Evolutionary conservation across 2,329 filamentous ascomycete species (phyloP), one percentile per base, ranked within the genome.

Genomic region (Fusarium heterosporum): DNA sequence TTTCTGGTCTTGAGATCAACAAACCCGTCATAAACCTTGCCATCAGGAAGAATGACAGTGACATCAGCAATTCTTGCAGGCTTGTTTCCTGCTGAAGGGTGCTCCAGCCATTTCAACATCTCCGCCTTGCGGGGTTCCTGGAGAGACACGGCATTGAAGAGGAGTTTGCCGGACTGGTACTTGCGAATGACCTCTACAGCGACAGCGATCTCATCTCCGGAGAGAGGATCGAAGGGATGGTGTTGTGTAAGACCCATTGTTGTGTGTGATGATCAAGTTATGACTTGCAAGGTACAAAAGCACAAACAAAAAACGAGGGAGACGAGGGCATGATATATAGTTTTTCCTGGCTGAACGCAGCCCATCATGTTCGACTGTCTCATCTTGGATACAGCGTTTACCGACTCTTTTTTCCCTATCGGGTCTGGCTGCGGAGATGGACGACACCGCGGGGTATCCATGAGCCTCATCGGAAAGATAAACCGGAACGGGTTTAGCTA

Each of bases 91-190:
- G 82, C 84, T 19, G 86, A 79, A 1, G 91, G 88, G 58, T 88
- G 83, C 47, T 85, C 88, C 13, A 97, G 79, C 93, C 93, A 97
- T 61, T 85, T 86, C 75, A 89, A 83, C 92, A 97, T 93, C 72
- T 93, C 89, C 43, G 85, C 88, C 83, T 97, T 97, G 67, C 90
- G 90, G 47, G 93, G 93, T 82, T 97, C 93, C 72, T 89, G 90
- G 28, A 97, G 82, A 4, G 92, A 91, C 55, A 97, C 89, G 4
- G 93, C 91, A 81, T 97, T 96, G 86, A 94, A 97, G 78, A 89
- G 88, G 60, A 96, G 84, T 47, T 90, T 83, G 57, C 87, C 83
- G 76, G 64, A 34, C 1, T 97, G 84, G 60, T 90, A 84, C 71
- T 89, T 87, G 63, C 88, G 89, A 67, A 97, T 84, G 30, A 92